These are phyloP conservation scores for Cercophora sp. DNA, from an alignment of 495 filamentous ascomycete genomes.

Conservation along the genomic window DNA sequence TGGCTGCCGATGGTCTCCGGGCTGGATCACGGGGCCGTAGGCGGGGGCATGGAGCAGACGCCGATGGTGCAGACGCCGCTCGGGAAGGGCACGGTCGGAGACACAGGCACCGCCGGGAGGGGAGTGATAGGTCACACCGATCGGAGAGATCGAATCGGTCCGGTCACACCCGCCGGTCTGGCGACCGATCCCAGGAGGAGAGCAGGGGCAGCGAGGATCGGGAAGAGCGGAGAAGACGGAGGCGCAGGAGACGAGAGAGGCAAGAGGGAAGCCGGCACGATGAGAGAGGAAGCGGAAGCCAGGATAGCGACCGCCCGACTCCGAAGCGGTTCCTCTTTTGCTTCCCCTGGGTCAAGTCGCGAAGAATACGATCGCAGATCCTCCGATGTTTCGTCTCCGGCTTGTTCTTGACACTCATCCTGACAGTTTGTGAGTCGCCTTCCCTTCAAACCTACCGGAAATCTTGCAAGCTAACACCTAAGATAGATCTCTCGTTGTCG, in stretches of 20 bases:
- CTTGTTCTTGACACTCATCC: slow-evolving; percentile 47
- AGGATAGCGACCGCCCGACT: slow-evolving; percentile 17
- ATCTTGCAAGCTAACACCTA: background rate
- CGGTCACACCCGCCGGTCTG: slow-evolving; percentile 7
- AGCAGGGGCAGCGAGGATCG: slow-evolving; percentile 2
- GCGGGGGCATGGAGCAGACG: slow-evolving; percentile 1
- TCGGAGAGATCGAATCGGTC: slow-evolving; percentile 11
- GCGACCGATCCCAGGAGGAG: slow-evolving; percentile 5
- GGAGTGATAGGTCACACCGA: slow-evolving; percentile 18
- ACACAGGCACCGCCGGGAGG: slow-evolving; percentile 18
- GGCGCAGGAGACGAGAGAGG: slow-evolving; percentile 9
- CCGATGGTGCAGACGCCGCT: background rate
- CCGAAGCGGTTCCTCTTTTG: slow-evolving; percentile 46
- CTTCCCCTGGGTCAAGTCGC: slow-evolving; percentile 51
- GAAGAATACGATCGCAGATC: slow-evolving; percentile 51
- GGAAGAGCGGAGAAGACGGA: slow-evolving; percentile 2
- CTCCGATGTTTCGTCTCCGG: slow-evolving; percentile 56
- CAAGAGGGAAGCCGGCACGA: background rate
- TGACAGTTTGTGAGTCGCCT: slow-evolving; percentile 55
- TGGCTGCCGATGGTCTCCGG: background rate
- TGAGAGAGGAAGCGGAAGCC: background rate
- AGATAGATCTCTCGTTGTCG: slow-evolving; percentile 63
- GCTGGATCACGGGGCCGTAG: slow-evolving; percentile 15
- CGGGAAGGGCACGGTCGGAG: slow-evolving; percentile 17
- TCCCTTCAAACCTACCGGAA: background rate